Evolutionary conservation across 2,329 filamentous ascomycete genomes (phyloP), one percentile per base, ranked within the genome.

Genomic region (Akanthomyces dipterigenus): DNA sequence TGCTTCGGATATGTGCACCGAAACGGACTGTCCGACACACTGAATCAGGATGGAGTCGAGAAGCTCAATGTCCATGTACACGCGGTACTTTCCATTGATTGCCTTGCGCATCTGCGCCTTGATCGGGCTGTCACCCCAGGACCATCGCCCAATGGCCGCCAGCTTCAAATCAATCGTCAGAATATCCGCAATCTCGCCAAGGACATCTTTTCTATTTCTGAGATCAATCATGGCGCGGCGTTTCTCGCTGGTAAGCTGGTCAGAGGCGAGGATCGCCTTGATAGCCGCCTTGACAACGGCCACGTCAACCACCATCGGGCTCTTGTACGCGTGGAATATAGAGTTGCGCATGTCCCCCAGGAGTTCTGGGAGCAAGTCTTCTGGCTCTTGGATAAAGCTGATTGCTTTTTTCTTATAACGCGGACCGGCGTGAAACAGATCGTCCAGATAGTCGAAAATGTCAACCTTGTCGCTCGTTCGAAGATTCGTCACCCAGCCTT

Each of bases 11-110:
- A 62, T 58, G 20, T 34, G 34, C 28, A 62, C 54, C 42, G 60
- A 62, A 1, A 62, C 11, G 6, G 66, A 67, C 20, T 71, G 65
- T 4, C 76, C 76, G 31, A 79, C 66, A 62, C 73, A 76, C 36
- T 78, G 72, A 5, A 79, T 65, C 11, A 79, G 69, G 18, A 79
- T 70, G 1, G 75, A 72, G 57, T 78, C 73, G 11, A 78, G 69
- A 3, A 77, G 69, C 63, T 87, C 84, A 56, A 79, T 76, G 57
- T 78, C 75, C 75, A 84, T 82, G 66, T 78, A 84, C 28, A 85
- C 79, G 2, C 83, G 76, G 67, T 86, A 87, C 53, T 77, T 72
- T 65, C 77, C 77, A 66, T 74, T 78, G 24, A 78, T 62, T 5
- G 60, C 70, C 31, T 76, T 72, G n/a, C 75, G 72, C 26, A 76